A percentile compares a stretch with the other conserved stretches of the same genome.
phyloP scores from a whole-genome alignment of 176 grass and related monocot genomes.

The Aegilops umbellulata region DNA sequence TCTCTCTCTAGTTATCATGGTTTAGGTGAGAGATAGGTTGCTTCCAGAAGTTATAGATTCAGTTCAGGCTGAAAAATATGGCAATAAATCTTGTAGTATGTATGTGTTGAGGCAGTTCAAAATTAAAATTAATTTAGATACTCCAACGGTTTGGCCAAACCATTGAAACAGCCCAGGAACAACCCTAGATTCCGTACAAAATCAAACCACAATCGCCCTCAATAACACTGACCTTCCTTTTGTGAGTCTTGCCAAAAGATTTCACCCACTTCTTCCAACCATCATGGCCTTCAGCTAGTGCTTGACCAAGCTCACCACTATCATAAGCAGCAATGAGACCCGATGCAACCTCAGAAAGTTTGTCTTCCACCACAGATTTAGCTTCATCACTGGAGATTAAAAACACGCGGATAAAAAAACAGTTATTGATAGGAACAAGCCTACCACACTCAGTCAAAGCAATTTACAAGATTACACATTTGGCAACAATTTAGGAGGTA shows the following conservation, averaged over 20 bases:
- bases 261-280: conserved; percentile 94
- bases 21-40: background rate
- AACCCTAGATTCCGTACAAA: background rate
- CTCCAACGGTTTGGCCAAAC: background rate
- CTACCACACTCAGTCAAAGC: background rate
- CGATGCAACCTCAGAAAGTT: conserved; percentile 75
- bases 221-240: conserved; percentile 60
- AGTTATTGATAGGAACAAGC: background rate
- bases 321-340: conserved; percentile 72
- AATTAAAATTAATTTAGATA: background rate
- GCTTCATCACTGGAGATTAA: conserved; percentile 66
- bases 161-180: background rate
- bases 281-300: conserved; percentile 66
- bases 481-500: background rate
- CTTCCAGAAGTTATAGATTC: conserved; percentile 4
- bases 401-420: background rate
- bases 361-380: conserved; percentile 84
- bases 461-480: background rate
- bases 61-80: background rate
- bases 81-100: background rate
- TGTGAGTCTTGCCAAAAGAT: conserved; percentile 77
- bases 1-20: background rate
- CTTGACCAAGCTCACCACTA: conserved; percentile 70
- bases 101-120: background rate
- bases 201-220: conserved; percentile 16